phyloP scores from a whole-genome alignment of 768 basidiomycete species.

The Pseudohyphozyma bogoriensis region DNA sequence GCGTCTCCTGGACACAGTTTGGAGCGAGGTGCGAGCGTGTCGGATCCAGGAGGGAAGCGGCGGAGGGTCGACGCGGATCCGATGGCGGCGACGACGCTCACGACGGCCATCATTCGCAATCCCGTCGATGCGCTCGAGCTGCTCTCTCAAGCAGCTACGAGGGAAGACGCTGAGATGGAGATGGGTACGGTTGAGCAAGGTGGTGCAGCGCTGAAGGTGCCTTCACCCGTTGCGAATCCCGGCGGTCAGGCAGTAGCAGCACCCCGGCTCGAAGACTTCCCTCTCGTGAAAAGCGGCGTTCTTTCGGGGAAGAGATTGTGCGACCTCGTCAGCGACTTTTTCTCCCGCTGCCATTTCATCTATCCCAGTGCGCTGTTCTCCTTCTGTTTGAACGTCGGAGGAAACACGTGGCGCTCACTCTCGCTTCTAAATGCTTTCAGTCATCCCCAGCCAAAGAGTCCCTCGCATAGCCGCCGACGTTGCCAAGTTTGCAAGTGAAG shows the following conservation, averaged over 20 bases:
- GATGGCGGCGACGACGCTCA: constrained; percentile 7
- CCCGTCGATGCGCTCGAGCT: constrained; percentile 20
- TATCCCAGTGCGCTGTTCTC: constrained; percentile 9
- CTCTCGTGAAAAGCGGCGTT: constrained; percentile 16
- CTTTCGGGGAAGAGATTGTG: constrained; percentile 9
- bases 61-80: not conserved
- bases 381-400: not conserved
- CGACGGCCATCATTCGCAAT: constrained; percentile 12
- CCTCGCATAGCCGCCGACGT: constrained; percentile 21
- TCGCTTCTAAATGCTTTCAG: not conserved
- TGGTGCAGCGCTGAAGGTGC: not conserved
- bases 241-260: not conserved
- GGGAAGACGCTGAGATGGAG: not conserved
- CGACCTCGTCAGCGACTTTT: constrained; percentile 26
- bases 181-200: not conserved
- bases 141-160: constrained; percentile 4
- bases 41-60: not conserved
- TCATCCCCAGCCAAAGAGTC: constrained; percentile 19
- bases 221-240: not conserved
- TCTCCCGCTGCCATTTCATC: constrained; percentile 21
- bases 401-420: no score
- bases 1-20: not conserved
- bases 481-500: constrained; percentile 18
- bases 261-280: constrained; percentile 4
- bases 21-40: not conserved